Base-by-base conservation (phyloP, 495 filamentous ascomycete species). In the Penicillium dipodomyicola region DNA sequence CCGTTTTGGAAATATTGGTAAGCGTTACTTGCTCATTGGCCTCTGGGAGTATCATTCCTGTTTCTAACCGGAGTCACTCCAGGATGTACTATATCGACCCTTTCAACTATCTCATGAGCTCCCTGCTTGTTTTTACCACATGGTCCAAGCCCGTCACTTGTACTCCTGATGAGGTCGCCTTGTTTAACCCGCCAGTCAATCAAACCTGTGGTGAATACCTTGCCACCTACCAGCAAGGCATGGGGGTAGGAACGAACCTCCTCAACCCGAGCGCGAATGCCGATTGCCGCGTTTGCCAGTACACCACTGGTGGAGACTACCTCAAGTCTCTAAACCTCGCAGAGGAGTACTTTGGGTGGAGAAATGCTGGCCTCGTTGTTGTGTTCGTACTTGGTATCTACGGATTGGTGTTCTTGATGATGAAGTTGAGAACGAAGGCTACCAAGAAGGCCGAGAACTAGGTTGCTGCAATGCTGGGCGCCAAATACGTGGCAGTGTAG, bases 31-130 rank as follows among this genome's bases (percentile, higher is more conserved):
- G 9, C 10, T 23, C 27, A 1, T 29, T 9, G 27, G 8, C 7
- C 29, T 8, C 29, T 4, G 9, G 9, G 3, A 30, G 10, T 11
- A 10, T 30, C 8, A 30, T 30, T 30, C 9, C 2, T 2, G 29
- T 30, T 30, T 30, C 46, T 27, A 29, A 47, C 42, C 32, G 27
- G 32, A 55, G 27, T 43, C 48, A 30, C 9, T 30, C 1, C 42
- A 45, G 86, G 87, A 85, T 87, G 59, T 89, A 89, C 70, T 83
- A 79, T 51, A 71, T 87, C 58, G 84, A 83, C 33, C 86, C 87
- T 10, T 82, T 89, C 62, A 86, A 82, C n/a, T 89, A 90, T 58
- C 68, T 87, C 11, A 79, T 88, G 37, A 75, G 73, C 52, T 77
- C 75, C 44, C 77, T 88, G 67, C 56, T 89, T 29, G 75, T 80